These are phyloP conservation scores for Pseudocercospora ulei DNA, from an alignment of 2,329 filamentous ascomycete genomes.

Conservation along the genomic window DNA sequence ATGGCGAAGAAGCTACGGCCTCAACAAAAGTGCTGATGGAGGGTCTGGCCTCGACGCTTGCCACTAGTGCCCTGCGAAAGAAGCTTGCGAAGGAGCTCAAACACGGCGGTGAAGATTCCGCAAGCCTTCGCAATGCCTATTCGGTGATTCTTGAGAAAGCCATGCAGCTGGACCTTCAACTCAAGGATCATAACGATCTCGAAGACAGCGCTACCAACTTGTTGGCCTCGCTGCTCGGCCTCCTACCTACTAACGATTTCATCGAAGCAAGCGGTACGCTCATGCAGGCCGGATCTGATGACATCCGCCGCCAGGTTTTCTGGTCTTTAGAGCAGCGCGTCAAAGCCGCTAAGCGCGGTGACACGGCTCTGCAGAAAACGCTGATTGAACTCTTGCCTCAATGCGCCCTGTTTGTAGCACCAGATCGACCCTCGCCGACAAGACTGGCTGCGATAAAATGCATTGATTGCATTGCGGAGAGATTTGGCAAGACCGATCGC, in stretches of 20 bases:
- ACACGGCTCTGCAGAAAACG: constrained; percentile 66
- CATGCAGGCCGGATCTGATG: constrained; percentile 63
- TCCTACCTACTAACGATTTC: constrained; percentile 79
- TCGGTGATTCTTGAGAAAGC: constrained; percentile 36
- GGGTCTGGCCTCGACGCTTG: constrained; percentile 35
- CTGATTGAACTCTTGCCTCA: constrained; percentile 32
- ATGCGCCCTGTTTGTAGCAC: constrained; percentile 59
- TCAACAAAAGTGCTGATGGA: constrained; percentile 35
- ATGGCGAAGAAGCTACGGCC: constrained; percentile 29
- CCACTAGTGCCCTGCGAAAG: constrained; percentile 22
- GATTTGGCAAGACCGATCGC: constrained; percentile 86
- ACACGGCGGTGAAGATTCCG: constrained; percentile 19
- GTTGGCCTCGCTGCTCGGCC: constrained; percentile 67
- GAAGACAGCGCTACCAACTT: constrained; percentile 51
- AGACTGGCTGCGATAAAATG: constrained; percentile 81
- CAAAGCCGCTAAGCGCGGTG: constrained; percentile 59
- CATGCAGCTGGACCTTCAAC: constrained; percentile 52
- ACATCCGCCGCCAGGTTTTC: constrained; percentile 65
- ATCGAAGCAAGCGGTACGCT: constrained; percentile 77
- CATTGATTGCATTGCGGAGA: constrained; percentile 85
- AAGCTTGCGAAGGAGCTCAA: constrained; percentile 27
- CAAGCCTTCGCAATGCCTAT: constrained; percentile 26
- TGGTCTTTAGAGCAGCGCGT: constrained; percentile 72
- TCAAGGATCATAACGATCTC: constrained; percentile 41
- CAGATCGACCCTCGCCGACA: constrained; percentile 61